Evolutionary conservation across 805 yeast genomes (phyloP).

Genomic region (Danielia oregonensis): DNA sequence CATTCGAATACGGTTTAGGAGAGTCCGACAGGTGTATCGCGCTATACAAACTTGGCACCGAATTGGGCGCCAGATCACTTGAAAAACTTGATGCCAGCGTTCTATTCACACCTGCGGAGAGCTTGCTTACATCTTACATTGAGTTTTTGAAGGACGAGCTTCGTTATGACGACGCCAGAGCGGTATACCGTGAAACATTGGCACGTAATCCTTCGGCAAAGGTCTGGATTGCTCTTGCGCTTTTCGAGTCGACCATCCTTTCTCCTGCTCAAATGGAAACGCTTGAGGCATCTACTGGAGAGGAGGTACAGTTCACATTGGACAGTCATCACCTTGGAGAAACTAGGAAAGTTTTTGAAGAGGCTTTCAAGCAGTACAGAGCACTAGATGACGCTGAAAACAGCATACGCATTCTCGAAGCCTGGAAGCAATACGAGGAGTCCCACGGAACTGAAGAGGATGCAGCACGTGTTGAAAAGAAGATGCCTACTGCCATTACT

Average conservation of each 20-base stretch:
- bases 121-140: constrained; percentile 37
- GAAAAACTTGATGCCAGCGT: constrained; percentile 17
- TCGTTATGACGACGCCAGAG: constrained; percentile 54
- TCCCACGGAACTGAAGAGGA: constrained; percentile 51
- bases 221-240: constrained; percentile 64
- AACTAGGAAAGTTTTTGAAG: constrained; percentile 54
- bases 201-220: constrained; percentile 23
- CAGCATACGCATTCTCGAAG: constrained; percentile 53
- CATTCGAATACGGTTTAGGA: constrained; percentile 61
- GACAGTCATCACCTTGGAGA: constrained; percentile 47
- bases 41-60: constrained; percentile 50
- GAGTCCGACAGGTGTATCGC: constrained; percentile 69
- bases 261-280: constrained; percentile 46
- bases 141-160: constrained; percentile 59
- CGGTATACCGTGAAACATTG: constrained; percentile 41
- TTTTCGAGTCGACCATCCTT: constrained; percentile 68
- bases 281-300: constrained; percentile 42
- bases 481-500: constrained; percentile 54
- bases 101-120: constrained; percentile 19
- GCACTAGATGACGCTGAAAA: constrained; percentile 31
- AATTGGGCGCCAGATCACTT: constrained; percentile 7
- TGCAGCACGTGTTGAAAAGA: constrained; percentile 31
- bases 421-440: constrained; percentile 62
- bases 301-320: constrained; percentile 50
- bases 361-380: constrained; percentile 48